A percentile compares a stretch with the other conserved stretches of the same genome.
Conservation (phyloP, 2,329 filamentous ascomycete species). For the Xylaria sp. region DNA sequence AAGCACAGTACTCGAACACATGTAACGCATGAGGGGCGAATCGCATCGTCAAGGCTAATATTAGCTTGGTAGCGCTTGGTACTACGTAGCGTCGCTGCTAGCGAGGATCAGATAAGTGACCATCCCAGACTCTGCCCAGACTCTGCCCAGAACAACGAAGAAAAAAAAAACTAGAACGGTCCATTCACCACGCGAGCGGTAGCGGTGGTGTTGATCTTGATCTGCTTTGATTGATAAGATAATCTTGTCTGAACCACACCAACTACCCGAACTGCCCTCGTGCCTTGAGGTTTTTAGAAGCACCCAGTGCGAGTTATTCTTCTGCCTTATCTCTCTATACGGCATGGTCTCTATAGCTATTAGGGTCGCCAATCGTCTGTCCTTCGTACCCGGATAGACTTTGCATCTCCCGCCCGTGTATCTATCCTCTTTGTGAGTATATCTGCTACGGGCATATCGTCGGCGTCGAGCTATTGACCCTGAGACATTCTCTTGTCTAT, state of each 20-base stretch:
- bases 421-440: background rate
- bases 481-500: slow-evolving; percentile 7
- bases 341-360: slow-evolving; percentile 10
- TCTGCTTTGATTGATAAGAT: slow-evolving; percentile 43
- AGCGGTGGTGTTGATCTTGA: slow-evolving; percentile 14
- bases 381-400: slow-evolving; percentile 6
- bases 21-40: background rate
- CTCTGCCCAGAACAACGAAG: too few relatives aligned
- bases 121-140: too few relatives aligned
- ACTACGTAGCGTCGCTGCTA: slow-evolving; percentile 7
- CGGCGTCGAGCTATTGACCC: background rate
- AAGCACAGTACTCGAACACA: background rate
- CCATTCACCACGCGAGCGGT: slow-evolving; percentile 12
- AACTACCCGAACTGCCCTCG: background rate
- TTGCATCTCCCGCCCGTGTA: background rate
- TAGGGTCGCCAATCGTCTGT: background rate
- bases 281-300: slow-evolving; percentile 7
- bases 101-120: slow-evolving; percentile 33
- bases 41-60: background rate
- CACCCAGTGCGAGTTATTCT: background rate
- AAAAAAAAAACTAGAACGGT: background rate
- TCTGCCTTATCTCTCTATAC: slow-evolving; percentile 6
- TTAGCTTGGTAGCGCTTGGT: background rate
- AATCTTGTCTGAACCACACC: slow-evolving; percentile 21
- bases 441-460: slow-evolving; percentile 1